Evolutionary conservation across 768 basidiomycete species (phyloP).

Genomic region (Hirschioporus abietinus): DNA sequence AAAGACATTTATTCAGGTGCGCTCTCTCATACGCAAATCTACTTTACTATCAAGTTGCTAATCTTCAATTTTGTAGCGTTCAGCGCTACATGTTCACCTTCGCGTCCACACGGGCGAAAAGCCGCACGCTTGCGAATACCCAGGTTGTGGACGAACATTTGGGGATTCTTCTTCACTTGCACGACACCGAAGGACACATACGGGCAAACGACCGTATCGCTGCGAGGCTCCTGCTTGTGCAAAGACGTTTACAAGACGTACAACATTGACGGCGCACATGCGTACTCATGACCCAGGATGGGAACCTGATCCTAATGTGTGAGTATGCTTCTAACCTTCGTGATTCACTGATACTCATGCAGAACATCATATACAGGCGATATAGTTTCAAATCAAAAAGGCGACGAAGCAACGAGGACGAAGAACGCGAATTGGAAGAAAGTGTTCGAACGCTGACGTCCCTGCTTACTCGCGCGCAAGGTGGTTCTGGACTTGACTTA

Average conservation of each 20-base stretch:
- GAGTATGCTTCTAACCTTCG: slow-evolving; percentile 25
- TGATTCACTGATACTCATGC: slow-evolving; percentile 12
- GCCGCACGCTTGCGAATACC: slow-evolving; percentile 87
- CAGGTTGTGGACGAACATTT: slow-evolving; percentile 82
- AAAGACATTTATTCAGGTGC: slow-evolving; percentile 89
- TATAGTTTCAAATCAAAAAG: slow-evolving; percentile 75
- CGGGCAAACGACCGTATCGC: slow-evolving; percentile 81
- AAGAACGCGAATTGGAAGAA: slow-evolving; percentile 60
- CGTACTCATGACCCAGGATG: slow-evolving; percentile 79
- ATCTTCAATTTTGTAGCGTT: slow-evolving; percentile 47
- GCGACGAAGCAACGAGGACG: slow-evolving; percentile 41
- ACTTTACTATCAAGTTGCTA: not conserved
- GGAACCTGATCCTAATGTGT: slow-evolving; percentile 83
- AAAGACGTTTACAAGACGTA: slow-evolving; percentile 84
- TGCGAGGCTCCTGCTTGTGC: slow-evolving; percentile 79
- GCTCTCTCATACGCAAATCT: slow-evolving; percentile 11
- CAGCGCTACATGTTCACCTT: slow-evolving; percentile 82
- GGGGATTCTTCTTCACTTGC: slow-evolving; percentile 90
- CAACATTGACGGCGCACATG: slow-evolving; percentile 84
- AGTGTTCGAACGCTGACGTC: slow-evolving; percentile 74
- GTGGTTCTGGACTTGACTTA: slow-evolving; percentile 26
- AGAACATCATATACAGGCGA: slow-evolving; percentile 25
- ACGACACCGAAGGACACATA: slow-evolving; percentile 85
- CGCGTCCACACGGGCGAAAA: slow-evolving; percentile 93
- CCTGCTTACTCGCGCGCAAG: slow-evolving; percentile 46